Conservation (phyloP, 192 early-diverging fungal genomes). For the Coemansia sp. region DNA sequence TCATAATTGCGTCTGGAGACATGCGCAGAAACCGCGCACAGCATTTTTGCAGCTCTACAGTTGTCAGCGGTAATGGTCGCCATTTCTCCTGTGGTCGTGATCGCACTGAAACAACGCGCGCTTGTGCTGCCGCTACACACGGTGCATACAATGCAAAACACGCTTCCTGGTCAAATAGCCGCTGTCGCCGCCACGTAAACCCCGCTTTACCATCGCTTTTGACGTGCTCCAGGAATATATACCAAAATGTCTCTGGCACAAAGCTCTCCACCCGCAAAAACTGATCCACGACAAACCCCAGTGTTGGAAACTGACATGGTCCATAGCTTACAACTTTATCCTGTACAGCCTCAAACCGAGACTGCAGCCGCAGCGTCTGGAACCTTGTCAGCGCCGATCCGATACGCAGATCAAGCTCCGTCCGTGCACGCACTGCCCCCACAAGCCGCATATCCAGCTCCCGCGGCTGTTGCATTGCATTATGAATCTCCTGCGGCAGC, state of each 20-base stretch:
- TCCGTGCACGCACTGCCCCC: conserved; percentile 78
- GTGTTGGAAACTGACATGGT: conserved; percentile 93
- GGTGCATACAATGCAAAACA: conserved; percentile 72
- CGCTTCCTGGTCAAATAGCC: conserved; percentile 73
- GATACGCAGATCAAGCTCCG: conserved; percentile 88
- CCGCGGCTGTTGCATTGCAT: conserved; percentile 70
- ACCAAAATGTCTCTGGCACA: conserved; percentile 90
- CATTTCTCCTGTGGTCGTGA: conserved; percentile 78
- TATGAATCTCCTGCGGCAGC: conserved; percentile 71
- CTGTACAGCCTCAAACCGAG: conserved; percentile 56
- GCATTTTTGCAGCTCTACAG: conserved; percentile 88
- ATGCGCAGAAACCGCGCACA: conserved; percentile 70
- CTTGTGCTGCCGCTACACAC: conserved; percentile 64
- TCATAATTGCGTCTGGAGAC: conserved; percentile 79
- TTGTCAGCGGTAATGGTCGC: conserved; percentile 89
- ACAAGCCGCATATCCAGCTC: conserved; percentile 73
- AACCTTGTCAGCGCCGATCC: conserved; percentile 93
- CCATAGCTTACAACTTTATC: conserved; percentile 83
- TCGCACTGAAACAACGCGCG: conserved; percentile 59
- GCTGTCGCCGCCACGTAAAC: conserved; percentile 75
- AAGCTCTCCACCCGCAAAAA: conserved; percentile 75
- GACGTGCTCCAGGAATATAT: conserved; percentile 63
- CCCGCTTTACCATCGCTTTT: conserved; percentile 54
- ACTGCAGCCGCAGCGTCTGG: conserved; percentile 71
- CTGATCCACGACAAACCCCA: conserved; percentile 93